Percentiles rank a stretch among this genome's conserved stretches.
Conservation (phyloP, 176 grass and related monocot species). For the Juncus inflexus region DNA sequence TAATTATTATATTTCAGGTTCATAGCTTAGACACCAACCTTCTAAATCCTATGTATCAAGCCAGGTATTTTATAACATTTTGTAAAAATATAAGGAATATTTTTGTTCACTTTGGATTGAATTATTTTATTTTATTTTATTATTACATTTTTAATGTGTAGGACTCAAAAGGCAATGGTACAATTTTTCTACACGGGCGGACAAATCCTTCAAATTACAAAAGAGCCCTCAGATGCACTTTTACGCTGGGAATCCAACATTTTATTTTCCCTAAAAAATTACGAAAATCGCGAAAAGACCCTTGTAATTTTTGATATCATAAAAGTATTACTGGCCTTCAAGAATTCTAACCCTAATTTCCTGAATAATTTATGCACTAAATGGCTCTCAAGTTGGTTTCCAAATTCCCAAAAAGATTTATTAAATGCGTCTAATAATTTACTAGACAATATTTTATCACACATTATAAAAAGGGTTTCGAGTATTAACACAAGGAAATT, state of each 20-base stretch:
- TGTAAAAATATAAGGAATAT: not conserved
- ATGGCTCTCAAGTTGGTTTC: constrained; percentile 54
- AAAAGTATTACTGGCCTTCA: constrained; percentile 42
- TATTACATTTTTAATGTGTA: constrained; percentile 25
- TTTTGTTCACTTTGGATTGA: not conserved
- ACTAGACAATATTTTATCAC: constrained; percentile 30
- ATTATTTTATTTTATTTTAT: not conserved
- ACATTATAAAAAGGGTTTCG: constrained; percentile 30
- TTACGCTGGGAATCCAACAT: constrained; percentile 62
- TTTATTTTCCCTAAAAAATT: constrained; percentile 50
- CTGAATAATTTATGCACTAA: constrained; percentile 43
- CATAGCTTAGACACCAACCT: constrained; percentile 60
- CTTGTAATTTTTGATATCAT: constrained; percentile 68
- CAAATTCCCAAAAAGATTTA: constrained; percentile 12
- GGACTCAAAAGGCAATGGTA: constrained; percentile 74
- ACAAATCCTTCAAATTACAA: constrained; percentile 61
- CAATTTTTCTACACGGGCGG: constrained; percentile 74
- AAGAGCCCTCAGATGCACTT: constrained; percentile 32
- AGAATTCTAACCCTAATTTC: constrained; percentile 43
- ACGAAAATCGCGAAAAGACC: constrained; percentile 43
- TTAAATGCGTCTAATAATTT: constrained; percentile 15
- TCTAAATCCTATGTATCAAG: constrained; percentile 93
- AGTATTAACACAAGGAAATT: constrained; percentile 49
- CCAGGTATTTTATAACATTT: constrained; percentile 45
- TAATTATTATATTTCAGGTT: constrained; percentile 37